Conservation (phyloP, 179 eudicot species). For the Camellia oleifera region DNA sequence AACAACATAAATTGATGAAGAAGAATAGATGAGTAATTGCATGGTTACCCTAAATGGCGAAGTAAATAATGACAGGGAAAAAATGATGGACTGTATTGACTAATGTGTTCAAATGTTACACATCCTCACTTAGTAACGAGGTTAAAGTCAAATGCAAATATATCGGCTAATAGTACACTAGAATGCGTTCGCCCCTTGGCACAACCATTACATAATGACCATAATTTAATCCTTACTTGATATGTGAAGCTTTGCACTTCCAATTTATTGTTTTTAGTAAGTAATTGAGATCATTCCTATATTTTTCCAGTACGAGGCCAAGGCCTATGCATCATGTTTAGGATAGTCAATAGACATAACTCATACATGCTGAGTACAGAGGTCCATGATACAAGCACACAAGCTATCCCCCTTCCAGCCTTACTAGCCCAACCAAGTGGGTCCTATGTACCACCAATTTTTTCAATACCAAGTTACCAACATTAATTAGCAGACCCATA, state of each 20-base stretch:
- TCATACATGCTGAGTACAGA: not conserved
- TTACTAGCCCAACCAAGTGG: conserved; percentile 6
- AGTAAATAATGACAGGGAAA: not conserved
- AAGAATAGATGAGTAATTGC: not conserved
- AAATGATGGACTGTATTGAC: not conserved
- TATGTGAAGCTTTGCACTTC: not conserved
- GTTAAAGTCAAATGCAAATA: not conserved
- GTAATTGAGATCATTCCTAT: not conserved
- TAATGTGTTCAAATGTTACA: not conserved
- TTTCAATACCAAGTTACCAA: not conserved
- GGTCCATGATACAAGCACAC: not conserved
- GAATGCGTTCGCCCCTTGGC: not conserved
- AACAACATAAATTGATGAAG: not conserved
- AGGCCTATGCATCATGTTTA: not conserved
- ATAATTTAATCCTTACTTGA: not conserved
- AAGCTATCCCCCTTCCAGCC: not conserved
- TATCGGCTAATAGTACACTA: not conserved
- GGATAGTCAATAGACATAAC: not conserved
- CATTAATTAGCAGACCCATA: not conserved
- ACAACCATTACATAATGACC: not conserved
- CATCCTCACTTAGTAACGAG: too few species aligned
- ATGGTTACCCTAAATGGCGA: not conserved
- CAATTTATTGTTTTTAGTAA: not conserved
- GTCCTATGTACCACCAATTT: not conserved
- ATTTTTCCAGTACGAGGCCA: not conserved